These are phyloP conservation scores for Striga hermonthica DNA, from an alignment of 305 asterid genomes.

Conservation along the genomic window DNA sequence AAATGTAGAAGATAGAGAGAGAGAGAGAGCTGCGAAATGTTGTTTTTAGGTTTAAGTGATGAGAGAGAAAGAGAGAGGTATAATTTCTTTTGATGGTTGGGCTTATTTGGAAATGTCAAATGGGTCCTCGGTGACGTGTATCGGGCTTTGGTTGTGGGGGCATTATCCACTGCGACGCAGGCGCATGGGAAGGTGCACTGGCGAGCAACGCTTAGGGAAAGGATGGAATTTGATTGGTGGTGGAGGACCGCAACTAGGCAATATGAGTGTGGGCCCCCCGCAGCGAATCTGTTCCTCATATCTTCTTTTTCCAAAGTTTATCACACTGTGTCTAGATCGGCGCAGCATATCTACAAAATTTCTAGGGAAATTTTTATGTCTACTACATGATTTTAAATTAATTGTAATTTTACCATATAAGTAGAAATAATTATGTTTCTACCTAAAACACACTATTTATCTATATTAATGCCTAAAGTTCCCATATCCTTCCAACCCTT, in stretches of 20 bases:
- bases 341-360: conserved; percentile 34
- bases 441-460: no score
- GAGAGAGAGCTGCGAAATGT: conserved; percentile 17
- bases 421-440: no score
- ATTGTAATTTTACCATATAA: no score
- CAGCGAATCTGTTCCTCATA: conserved; percentile 39
- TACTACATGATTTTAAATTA: no score
- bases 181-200: conserved; percentile 29
- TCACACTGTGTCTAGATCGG: conserved; percentile 36
- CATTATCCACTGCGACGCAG: conserved; percentile 46
- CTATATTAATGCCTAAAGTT: no score
- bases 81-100: no score
- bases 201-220: conserved; percentile 29
- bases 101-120: no score
- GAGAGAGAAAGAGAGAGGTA: conserved; percentile 8
- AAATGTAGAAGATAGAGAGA: not conserved
- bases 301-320: conserved; percentile 42
- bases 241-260: conserved; percentile 22
- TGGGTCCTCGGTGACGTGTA: conserved; percentile 38
- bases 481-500: no score
- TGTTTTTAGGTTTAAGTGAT: conserved; percentile 36
- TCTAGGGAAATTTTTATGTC: no score
- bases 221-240: conserved; percentile 41
- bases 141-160: conserved; percentile 27
- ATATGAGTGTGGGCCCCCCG: conserved; percentile 32